A percentile compares a stretch with the other conserved stretches of the same genome.
phyloP scores from a whole-genome alignment of 768 basidiomycete genomes.

The Suillus paluster region DNA sequence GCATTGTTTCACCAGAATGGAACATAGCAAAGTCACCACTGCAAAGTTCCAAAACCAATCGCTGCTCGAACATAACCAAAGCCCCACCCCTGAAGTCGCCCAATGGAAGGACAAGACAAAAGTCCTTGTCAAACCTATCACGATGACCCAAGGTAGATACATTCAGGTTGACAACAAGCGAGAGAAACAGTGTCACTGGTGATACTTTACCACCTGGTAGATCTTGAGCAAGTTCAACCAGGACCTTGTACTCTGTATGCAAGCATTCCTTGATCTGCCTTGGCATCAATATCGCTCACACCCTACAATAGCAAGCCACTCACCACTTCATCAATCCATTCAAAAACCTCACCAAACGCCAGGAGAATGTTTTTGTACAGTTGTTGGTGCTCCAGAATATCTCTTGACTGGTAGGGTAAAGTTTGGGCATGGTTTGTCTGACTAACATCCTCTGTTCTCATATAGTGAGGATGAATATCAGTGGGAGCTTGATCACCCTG shows the following conservation, averaged over 20 bases:
- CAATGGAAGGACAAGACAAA: conserved; percentile 1
- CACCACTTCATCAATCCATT: background rate
- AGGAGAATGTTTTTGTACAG: background rate
- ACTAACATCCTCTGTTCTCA: background rate
- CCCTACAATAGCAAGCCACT: background rate
- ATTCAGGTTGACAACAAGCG: conserved; percentile 13
- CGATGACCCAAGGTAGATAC: conserved; percentile 7
- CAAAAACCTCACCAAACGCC: background rate
- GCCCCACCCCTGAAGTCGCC: conserved; percentile 6
- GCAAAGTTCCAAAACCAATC: conserved; percentile 5
- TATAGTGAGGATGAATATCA: background rate
- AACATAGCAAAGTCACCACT: conserved; percentile 13
- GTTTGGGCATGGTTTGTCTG: no score
- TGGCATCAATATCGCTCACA: background rate
- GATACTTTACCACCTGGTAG: background rate
- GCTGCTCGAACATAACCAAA: conserved; percentile 11
- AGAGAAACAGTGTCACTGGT: background rate
- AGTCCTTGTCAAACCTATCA: conserved; percentile 7
- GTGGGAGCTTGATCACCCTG: background rate
- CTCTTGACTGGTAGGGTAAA: no score
- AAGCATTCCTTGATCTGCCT: conserved; percentile 1
- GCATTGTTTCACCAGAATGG: background rate
- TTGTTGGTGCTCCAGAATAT: background rate
- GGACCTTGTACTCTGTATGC: conserved; percentile 1
- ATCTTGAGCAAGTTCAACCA: background rate